A percentile compares a stretch with the other conserved stretches of the same genome.
These are phyloP conservation scores for Ramalina intermedia DNA, from an alignment of 495 filamentous ascomycete species.

Conservation along the genomic window DNA sequence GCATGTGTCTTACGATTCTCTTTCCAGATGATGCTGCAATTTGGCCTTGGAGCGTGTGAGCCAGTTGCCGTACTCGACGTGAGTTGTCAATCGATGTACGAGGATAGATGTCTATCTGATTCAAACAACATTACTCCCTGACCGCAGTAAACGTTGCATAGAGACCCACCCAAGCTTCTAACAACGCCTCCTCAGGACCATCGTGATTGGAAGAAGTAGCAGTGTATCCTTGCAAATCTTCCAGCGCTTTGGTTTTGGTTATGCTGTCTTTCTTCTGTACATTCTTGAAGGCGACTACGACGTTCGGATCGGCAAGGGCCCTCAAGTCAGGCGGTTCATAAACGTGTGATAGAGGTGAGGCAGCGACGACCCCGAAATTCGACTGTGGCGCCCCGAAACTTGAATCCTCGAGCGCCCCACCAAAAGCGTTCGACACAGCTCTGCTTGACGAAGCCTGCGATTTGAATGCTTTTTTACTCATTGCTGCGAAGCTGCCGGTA, in stretches of 20 bases:
- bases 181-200: slow-evolving; percentile 56
- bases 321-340: slow-evolving; percentile 73
- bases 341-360: slow-evolving; percentile 65
- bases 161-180: slow-evolving; percentile 74
- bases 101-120: slow-evolving; percentile 70
- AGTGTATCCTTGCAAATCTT: slow-evolving; percentile 56
- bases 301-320: slow-evolving; percentile 57
- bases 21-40: slow-evolving; percentile 61
- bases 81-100: slow-evolving; percentile 76
- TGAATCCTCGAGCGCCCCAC: slow-evolving; percentile 11
- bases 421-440: slow-evolving; percentile 38
- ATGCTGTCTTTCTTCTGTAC: slow-evolving; percentile 82
- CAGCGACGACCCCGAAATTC: slow-evolving; percentile 27
- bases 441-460: slow-evolving; percentile 59
- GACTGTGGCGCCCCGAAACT: slow-evolving; percentile 36
- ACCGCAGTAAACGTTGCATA: slow-evolving; percentile 5
- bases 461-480: slow-evolving; percentile 56
- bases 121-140: slow-evolving; percentile 20
- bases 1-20: slow-evolving; percentile 61
- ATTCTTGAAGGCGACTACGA: slow-evolving; percentile 82
- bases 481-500: slow-evolving; percentile 11
- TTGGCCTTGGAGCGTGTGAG: slow-evolving; percentile 60
- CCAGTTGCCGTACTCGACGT: slow-evolving; percentile 70
- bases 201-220: slow-evolving; percentile 29
- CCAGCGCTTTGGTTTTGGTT: slow-evolving; percentile 84